These are phyloP conservation scores for Moesziomyces sp. DNA, from an alignment of 1,284 basidiomycete species.

Conservation along the genomic window DNA sequence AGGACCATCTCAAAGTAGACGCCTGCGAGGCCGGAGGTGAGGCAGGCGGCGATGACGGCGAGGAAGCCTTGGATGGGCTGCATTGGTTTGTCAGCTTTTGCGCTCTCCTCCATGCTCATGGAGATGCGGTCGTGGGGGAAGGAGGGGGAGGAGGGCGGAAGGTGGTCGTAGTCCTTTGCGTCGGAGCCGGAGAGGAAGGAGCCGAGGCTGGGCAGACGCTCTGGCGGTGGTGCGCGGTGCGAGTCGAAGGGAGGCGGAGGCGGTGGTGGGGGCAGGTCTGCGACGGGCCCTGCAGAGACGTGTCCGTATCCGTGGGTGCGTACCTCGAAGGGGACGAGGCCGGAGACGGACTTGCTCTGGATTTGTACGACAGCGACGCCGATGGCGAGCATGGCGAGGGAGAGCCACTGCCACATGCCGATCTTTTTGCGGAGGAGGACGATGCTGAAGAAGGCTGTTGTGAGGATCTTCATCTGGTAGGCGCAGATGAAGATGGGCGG, in stretches of 20 bases:
- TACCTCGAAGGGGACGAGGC: conserved; percentile 46
- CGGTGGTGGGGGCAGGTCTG: conserved; percentile 40
- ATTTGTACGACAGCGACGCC: conserved; percentile 95
- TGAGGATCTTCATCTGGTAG: conserved; percentile 79
- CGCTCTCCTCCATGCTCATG: conserved; percentile 53
- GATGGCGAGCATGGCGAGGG: conserved; percentile 83
- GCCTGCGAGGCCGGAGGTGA: conserved; percentile 96
- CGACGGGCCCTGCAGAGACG: conserved; percentile 34
- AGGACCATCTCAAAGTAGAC: conserved; percentile 99
- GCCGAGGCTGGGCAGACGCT: conserved; percentile 35
- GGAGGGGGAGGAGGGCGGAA: conserved; percentile 47
- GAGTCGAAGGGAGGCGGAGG: conserved; percentile 61
- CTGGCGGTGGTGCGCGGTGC: conserved; percentile 59
- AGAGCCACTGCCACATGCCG: conserved; percentile 80
- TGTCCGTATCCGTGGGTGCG: conserved; percentile 45
- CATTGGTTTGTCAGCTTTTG: conserved; percentile 71
- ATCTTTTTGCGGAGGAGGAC: conserved; percentile 84
- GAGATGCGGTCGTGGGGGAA: conserved; percentile 40
- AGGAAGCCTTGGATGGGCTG: conserved; percentile 81
- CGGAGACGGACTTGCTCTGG: conserved; percentile 48
- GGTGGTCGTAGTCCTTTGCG: conserved; percentile 24
- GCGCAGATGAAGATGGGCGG: conserved; percentile 88
- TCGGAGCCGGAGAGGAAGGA: conserved; percentile 27
- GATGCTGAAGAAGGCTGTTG: conserved; percentile 93
- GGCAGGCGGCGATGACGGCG: conserved; percentile 89